These are phyloP conservation scores for Cladorrhinum samala DNA, from an alignment of 495 filamentous ascomycete genomes.

Conservation along the genomic window DNA sequence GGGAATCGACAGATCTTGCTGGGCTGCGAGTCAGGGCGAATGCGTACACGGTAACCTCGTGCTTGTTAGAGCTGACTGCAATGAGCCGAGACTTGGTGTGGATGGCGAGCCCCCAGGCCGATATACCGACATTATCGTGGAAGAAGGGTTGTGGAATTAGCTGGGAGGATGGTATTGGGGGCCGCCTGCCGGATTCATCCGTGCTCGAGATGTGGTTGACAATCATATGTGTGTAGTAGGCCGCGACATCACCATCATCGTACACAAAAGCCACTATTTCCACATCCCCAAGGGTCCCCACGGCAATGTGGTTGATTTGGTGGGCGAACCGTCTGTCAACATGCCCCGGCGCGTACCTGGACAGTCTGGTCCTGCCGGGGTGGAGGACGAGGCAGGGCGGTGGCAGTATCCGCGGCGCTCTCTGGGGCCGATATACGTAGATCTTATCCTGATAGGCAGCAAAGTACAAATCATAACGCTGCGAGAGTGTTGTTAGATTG, in stretches of 20 bases:
- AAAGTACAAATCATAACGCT: conserved; percentile 60
- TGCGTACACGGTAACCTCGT: conserved; percentile 63
- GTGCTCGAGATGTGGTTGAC: conserved; percentile 19
- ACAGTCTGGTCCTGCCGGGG: conserved; percentile 47
- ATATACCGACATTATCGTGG: conserved; percentile 63
- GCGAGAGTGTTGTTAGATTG: conserved; percentile 47
- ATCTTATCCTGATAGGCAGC: conserved; percentile 66
- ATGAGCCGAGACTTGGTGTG: conserved; percentile 73
- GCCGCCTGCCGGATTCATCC: not conserved
- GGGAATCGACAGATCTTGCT: not conserved
- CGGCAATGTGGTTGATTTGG: conserved; percentile 68
- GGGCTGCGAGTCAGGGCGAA: conserved; percentile 54
- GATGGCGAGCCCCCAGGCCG: conserved; percentile 86
- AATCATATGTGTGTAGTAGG: conserved; percentile 58
- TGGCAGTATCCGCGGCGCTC: conserved; percentile 52
- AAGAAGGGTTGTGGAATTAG: conserved; percentile 52
- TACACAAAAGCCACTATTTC: conserved; percentile 72
- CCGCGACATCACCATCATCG: conserved; percentile 86
- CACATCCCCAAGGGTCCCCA: conserved; percentile 72
- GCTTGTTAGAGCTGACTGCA: conserved; percentile 70
- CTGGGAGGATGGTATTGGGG: not conserved
- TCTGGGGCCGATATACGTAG: conserved; percentile 65
- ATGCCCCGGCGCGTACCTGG: conserved; percentile 41
- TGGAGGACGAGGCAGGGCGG: conserved; percentile 60
- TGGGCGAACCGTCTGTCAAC: conserved; percentile 57